phyloP scores from a whole-genome alignment of 2,329 filamentous ascomycete species.

The Metarhizium sp. region DNA sequence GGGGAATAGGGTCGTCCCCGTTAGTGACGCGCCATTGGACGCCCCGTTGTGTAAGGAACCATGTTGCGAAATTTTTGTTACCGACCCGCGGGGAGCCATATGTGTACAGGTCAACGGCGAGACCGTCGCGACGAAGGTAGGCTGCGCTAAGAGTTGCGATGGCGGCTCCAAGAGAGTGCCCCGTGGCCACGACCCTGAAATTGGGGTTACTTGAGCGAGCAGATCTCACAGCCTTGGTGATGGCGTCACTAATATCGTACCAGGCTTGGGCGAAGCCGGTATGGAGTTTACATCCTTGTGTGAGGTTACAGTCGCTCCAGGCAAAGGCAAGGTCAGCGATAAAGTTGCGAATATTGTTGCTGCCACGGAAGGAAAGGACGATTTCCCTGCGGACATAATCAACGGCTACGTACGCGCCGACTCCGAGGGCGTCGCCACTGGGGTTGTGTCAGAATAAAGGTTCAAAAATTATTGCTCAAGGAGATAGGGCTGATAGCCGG shows the following conservation, averaged over 20 bases:
- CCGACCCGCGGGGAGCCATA: too few species aligned
- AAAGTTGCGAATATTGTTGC: slow-evolving; percentile 50
- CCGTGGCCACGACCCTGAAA: too few species aligned
- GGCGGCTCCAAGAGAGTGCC: too few species aligned
- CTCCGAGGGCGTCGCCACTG: slow-evolving; percentile 33
- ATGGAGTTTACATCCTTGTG: slow-evolving; percentile 40
- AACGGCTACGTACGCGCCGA: slow-evolving; percentile 40
- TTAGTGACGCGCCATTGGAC: too few species aligned
- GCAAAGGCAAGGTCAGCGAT: slow-evolving; percentile 39
- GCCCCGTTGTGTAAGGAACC: too few species aligned
- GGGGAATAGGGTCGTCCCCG: too few species aligned
- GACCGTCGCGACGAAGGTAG: too few species aligned
- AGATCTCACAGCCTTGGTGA: too few species aligned
- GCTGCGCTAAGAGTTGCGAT: too few species aligned
- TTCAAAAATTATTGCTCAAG: not conserved
- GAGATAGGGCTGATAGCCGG: not conserved
- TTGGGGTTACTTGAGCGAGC: too few species aligned
- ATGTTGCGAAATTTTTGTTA: too few species aligned
- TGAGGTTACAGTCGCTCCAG: slow-evolving; percentile 19
- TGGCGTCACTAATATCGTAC: slow-evolving; percentile 35
- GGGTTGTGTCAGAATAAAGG: slow-evolving; percentile 13
- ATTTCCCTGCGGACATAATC: slow-evolving; percentile 43
- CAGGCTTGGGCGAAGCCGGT: slow-evolving; percentile 50
- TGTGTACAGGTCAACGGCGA: too few species aligned
- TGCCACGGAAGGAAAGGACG: slow-evolving; percentile 52